A percentile compares a stretch with the other conserved stretches of the same genome.
phyloP scores from a whole-genome alignment of 345 rosid genomes.

The Nephelium lappaceum region DNA sequence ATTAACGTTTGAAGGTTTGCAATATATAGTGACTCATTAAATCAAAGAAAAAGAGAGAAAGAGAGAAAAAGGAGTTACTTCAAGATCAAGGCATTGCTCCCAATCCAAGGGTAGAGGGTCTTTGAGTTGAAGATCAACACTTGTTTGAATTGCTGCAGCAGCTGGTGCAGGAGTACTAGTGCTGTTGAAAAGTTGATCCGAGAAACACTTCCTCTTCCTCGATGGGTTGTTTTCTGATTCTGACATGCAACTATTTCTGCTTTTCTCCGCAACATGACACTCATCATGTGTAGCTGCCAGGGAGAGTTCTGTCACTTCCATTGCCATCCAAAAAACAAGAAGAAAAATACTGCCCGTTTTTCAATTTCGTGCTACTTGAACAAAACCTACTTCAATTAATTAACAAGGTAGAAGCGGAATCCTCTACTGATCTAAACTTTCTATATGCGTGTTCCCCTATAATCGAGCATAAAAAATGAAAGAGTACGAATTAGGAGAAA shows the following conservation, averaged over 20 bases:
- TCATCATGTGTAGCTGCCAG: conserved; percentile 34
- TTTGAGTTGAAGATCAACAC: conserved; percentile 45
- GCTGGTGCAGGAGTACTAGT: not conserved
- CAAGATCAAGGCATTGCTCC: conserved; percentile 60
- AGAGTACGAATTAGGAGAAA: not conserved
- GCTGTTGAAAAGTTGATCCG: conserved; percentile 16
- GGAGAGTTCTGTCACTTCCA: conserved; percentile 52
- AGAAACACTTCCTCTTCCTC: conserved; percentile 43
- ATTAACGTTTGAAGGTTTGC: no score
- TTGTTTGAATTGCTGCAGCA: conserved; percentile 23
- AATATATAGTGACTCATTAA: no score
- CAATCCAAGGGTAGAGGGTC: conserved; percentile 50
- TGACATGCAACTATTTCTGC: conserved; percentile 30
- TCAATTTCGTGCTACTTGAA: not conserved
- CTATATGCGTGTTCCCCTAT: not conserved
- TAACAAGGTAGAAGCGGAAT: not conserved
- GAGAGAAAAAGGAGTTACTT: conserved; percentile 31
- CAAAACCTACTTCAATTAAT: no score
- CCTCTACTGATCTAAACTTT: not conserved
- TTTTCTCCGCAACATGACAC: conserved; percentile 15
- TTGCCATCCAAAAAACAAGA: not conserved
- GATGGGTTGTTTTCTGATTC: conserved; percentile 35
- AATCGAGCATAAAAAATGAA: not conserved
- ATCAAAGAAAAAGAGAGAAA: not conserved
- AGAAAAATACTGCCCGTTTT: not conserved